Base-by-base conservation (phyloP, 495 filamentous ascomycete species). In the Hamigera avellanea region DNA sequence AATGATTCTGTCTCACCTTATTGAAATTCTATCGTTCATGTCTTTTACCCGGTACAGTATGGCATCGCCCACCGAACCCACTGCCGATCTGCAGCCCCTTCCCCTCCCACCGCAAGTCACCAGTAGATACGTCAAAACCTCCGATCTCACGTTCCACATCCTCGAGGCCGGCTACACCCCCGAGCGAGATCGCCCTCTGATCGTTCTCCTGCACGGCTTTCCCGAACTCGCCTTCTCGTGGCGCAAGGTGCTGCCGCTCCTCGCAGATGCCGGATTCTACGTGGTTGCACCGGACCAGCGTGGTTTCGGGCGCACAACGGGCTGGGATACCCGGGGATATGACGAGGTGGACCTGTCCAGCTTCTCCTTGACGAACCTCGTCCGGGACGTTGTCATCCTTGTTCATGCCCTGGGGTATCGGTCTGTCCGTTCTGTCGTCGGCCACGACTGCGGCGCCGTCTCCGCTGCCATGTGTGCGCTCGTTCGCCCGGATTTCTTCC, bases 201-300 rank as follows among this genome's bases (percentile, higher is more conserved):
- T 84, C 19, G 52, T 82, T 14, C 71, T 79, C 41, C 64, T 73
- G 36, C 79, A 80, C 50, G 78, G 78, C 14, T 82, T 70, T 43
- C 77, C 78, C 6, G 78, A 83, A 45, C 64, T 82, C 14, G 75
- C 78, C 31, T 83, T 69, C 52, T 80, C 78, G 21, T 82, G 78
- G 78, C 74, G 78, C 37, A 72, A 76, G 30, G 52, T 80, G 9
- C 62, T 82, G 39, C 69, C 72, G 13, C 34, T 52, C 2, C 52
- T 84, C 15, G 72, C 78, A 8, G 50, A 42, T 3, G 59, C 68
- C 2, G 74, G 73, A 32, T 82, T 73, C 53, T 63, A 76, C 52
- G 75, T 75, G 36, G 70, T 82, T 4, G 77, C 78, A 2, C 68
- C 72, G 28, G 79, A 84, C 52, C 76, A 81, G 43, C 70, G 79